Evolutionary conservation across 2,329 filamentous ascomycete genomes (phyloP).

Genomic region (Alternaria novae-zelandiae): DNA sequence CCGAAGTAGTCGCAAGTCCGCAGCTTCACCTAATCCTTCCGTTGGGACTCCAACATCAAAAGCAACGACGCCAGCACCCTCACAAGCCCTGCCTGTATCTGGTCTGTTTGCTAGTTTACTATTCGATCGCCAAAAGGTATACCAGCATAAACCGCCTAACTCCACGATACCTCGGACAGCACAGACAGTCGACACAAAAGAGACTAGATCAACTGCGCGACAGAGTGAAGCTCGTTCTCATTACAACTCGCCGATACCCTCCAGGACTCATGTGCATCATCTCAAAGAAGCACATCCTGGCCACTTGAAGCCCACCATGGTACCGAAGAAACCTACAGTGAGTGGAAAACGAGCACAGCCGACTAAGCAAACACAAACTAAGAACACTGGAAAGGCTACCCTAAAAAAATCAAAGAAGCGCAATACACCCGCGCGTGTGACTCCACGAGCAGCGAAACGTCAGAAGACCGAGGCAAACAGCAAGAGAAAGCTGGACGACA

Average conservation of each 20-base stretch:
- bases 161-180: neutral
- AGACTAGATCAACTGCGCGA: no score
- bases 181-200: neutral
- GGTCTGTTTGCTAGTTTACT: conserved; percentile 15
- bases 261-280: neutral
- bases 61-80: neutral
- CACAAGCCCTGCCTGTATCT: neutral
- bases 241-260: neutral
- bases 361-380: neutral
- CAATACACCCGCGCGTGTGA: neutral
- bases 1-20: neutral
- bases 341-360: neutral
- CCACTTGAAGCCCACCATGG: neutral
- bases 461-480: neutral
- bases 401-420: neutral
- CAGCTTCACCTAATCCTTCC: neutral
- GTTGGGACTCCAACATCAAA: neutral
- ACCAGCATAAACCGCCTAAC: neutral
- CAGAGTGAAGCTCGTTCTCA: neutral
- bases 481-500: neutral
- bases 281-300: neutral
- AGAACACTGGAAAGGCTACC: neutral
- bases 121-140: conserved; percentile 13
- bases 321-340: neutral
- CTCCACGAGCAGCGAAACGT: neutral